Percentiles rank a stretch among this genome's conserved stretches.
phyloP scores from a whole-genome alignment of 208 protist species.

The Acanthamoeba triangularis region DNA sequence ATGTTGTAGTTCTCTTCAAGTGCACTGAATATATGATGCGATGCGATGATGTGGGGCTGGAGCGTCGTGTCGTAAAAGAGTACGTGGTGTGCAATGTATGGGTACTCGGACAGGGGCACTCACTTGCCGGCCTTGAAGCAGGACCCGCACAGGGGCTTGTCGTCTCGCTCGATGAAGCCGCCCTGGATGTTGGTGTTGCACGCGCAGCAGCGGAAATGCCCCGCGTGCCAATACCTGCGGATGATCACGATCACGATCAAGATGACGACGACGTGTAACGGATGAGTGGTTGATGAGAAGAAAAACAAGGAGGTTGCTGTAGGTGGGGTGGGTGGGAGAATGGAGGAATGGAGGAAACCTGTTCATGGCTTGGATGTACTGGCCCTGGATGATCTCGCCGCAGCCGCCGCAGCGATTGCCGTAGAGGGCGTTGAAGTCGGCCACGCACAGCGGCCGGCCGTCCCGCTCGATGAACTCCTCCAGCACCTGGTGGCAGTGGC shows the following conservation, averaged over 20 bases:
- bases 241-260: too few species aligned
- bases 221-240: constrained; percentile 43
- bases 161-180: constrained; percentile 29
- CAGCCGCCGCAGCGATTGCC: constrained; percentile 60
- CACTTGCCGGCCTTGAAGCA: constrained; percentile 19
- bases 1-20: too few species aligned
- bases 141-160: constrained; percentile 21
- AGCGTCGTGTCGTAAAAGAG: not conserved
- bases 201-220: constrained; percentile 49
- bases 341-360: not conserved
- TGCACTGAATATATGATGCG: too few species aligned
- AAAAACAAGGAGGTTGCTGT: too few species aligned
- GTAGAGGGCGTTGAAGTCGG: constrained; percentile 43
- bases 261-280: too few species aligned
- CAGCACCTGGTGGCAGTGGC: constrained; percentile 47
- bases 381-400: constrained; percentile 63
- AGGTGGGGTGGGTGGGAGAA: not conserved
- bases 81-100: not conserved
- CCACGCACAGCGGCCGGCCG: constrained; percentile 15
- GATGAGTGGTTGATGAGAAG: too few species aligned
- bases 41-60: too few species aligned
- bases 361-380: constrained; percentile 74
- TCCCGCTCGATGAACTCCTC: constrained; percentile 67
- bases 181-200: constrained; percentile 44
- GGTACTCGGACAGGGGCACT: too few species aligned